A percentile compares a stretch with the other conserved stretches of the same genome.
Evolutionary conservation across 805 yeast species (phyloP).

Genomic region (Torulaspora gathmanii): DNA sequence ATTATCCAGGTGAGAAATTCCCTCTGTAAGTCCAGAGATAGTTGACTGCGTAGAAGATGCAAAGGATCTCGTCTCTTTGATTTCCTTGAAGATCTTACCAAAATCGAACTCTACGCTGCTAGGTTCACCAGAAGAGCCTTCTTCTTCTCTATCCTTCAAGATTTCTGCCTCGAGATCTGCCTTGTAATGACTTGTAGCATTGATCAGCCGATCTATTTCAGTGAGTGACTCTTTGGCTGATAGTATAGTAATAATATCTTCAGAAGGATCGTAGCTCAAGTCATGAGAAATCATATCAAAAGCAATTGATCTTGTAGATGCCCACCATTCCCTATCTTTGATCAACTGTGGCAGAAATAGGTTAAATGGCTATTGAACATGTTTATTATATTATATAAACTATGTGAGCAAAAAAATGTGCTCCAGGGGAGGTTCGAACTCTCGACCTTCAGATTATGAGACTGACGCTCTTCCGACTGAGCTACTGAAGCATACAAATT

Average conservation of each 20-base stretch:
- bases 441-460: constrained; percentile 50
- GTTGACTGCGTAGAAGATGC: constrained; percentile 65
- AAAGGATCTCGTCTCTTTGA: constrained; percentile 70
- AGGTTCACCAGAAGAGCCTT: constrained; percentile 5
- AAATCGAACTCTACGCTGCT: constrained; percentile 26
- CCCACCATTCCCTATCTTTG: neutral
- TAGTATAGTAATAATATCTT: constrained; percentile 49
- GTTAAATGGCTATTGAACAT: too few relatives aligned
- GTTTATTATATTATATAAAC: too few relatives aligned
- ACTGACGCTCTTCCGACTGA: constrained; percentile 51
- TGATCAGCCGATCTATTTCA: constrained; percentile 48
- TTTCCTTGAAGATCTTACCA: constrained; percentile 40
- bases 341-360: too few relatives aligned
- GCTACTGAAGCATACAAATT: constrained; percentile 40
- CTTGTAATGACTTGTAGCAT: constrained; percentile 50
- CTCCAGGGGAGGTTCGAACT: constrained; percentile 49
- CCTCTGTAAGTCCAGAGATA: constrained; percentile 66
- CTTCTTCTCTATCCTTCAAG: constrained; percentile 28
- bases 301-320: neutral
- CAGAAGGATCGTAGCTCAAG: constrained; percentile 48
- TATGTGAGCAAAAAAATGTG: constrained; percentile 22
- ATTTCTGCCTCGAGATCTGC: constrained; percentile 46
- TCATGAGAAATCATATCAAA: constrained; percentile 31
- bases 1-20: constrained; percentile 72
- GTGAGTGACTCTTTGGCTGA: constrained; percentile 46